Evolutionary conservation across 768 basidiomycete genomes (phyloP).

Genomic region (Termitomyces sp.): DNA sequence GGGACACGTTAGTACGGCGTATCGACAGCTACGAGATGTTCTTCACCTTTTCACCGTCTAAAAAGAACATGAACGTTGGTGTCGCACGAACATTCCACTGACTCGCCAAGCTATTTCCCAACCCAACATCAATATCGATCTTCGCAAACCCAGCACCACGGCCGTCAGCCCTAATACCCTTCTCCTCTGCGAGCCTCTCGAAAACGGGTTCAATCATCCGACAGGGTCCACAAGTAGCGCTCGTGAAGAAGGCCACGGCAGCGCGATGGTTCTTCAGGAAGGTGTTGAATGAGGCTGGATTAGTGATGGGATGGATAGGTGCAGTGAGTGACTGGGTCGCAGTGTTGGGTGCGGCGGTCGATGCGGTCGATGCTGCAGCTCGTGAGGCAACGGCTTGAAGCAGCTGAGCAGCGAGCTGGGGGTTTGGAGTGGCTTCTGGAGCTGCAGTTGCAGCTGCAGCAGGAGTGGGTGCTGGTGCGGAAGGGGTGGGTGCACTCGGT

Average conservation of each 20-base stretch:
- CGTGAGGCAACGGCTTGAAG: slow-evolving; percentile 53
- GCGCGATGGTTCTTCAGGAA: slow-evolving; percentile 63
- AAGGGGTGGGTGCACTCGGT: slow-evolving; percentile 31
- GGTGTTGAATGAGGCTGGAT: slow-evolving; percentile 63
- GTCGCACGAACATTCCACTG: slow-evolving; percentile 69
- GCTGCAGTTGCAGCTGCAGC: slow-evolving; percentile 12
- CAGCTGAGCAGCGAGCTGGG: slow-evolving; percentile 46
- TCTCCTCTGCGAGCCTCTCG: slow-evolving; percentile 67
- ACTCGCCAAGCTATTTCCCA: slow-evolving; percentile 52
- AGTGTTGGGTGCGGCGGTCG: slow-evolving; percentile 9
- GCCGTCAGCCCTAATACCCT: slow-evolving; percentile 31
- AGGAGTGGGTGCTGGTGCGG: slow-evolving; percentile 18
- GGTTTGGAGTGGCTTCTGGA: slow-evolving; percentile 32
- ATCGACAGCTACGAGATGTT: not conserved
- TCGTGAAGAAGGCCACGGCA: slow-evolving; percentile 79
- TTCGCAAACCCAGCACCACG: slow-evolving; percentile 74
- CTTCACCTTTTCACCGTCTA: slow-evolving; percentile 64
- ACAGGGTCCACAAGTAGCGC: slow-evolving; percentile 72
- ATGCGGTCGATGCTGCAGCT: slow-evolving; percentile 22
- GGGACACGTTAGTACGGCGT: not conserved
- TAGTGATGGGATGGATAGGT: slow-evolving; percentile 69
- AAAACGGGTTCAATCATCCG: slow-evolving; percentile 80
- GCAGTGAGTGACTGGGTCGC: slow-evolving; percentile 49
- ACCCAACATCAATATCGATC: slow-evolving; percentile 72
- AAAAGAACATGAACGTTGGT: slow-evolving; percentile 88